Evolutionary conservation across 1,139 yeast species (phyloP).

Genomic region (Yamadazyma atmosphaerica): DNA sequence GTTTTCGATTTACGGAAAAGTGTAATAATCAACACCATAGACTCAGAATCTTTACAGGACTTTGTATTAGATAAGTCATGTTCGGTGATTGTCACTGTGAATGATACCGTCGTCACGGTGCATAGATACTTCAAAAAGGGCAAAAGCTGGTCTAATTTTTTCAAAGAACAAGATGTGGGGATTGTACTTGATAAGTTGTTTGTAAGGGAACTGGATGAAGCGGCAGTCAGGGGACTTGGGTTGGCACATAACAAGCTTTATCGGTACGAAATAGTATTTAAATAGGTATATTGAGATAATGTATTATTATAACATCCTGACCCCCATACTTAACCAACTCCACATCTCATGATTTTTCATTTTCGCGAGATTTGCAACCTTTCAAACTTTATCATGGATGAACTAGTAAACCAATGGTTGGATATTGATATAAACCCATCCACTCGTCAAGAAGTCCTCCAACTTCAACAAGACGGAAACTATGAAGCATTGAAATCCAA

Average conservation of each 20-base stretch:
- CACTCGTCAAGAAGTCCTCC: constrained; percentile 56
- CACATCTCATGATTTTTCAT: background rate
- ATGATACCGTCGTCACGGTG: constrained; percentile 14
- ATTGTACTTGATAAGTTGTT: background rate
- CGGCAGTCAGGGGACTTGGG: background rate
- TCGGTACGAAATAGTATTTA: background rate
- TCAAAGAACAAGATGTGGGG: constrained; percentile 1
- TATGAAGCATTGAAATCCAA: constrained; percentile 50
- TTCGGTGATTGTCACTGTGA: constrained; percentile 18
- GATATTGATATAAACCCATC: constrained; percentile 48
- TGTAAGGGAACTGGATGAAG: constrained; percentile 3
- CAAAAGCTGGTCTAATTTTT: constrained; percentile 35
- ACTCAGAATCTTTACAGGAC: constrained; percentile 20
- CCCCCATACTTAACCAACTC: background rate
- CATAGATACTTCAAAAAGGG: constrained; percentile 47
- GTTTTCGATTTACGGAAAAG: constrained; percentile 61
- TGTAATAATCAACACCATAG: constrained; percentile 27
- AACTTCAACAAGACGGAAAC: constrained; percentile 41
- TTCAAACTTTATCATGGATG: too few relatives aligned
- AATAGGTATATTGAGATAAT: too few relatives aligned
- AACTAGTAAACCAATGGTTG: too few relatives aligned
- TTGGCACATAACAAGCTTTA: background rate
- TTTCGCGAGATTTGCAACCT: too few relatives aligned
- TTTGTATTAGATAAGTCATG: constrained; percentile 50
- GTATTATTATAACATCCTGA: too few relatives aligned